phyloP scores from a whole-genome alignment of 768 basidiomycete genomes.

The Pulveroboletus sp. region DNA sequence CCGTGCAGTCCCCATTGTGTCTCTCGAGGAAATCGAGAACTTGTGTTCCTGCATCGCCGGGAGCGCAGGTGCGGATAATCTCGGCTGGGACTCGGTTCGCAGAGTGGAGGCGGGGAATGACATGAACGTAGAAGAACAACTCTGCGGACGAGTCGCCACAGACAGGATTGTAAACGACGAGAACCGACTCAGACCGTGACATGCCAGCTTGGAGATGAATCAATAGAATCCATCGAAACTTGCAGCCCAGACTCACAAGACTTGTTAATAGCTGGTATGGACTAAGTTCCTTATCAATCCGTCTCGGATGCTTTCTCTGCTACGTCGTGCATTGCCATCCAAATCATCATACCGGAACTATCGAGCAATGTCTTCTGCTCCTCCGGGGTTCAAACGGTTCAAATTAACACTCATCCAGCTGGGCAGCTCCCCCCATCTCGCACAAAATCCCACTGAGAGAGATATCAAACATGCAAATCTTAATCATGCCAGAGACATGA shows the following conservation, averaged over 20 bases:
- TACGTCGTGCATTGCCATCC: slow-evolving; percentile 8
- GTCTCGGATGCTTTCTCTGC: slow-evolving; percentile 14
- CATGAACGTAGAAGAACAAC: slow-evolving; percentile 54
- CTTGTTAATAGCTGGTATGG: no score
- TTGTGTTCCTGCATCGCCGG: slow-evolving; percentile 54
- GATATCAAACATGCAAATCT: slow-evolving; percentile 70
- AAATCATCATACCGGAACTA: not conserved
- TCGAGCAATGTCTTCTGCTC: slow-evolving; percentile 29
- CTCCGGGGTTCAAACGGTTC: slow-evolving; percentile 62
- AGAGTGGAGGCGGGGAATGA: slow-evolving; percentile 58
- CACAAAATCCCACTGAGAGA: slow-evolving; percentile 27
- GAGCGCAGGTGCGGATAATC: slow-evolving; percentile 48
- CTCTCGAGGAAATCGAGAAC: slow-evolving; percentile 40
- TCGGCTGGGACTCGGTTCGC: slow-evolving; percentile 31
- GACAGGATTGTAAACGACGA: slow-evolving; percentile 75
- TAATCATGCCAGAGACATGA: slow-evolving; percentile 75
- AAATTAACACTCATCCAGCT: slow-evolving; percentile 89
- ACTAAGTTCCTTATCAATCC: not conserved
- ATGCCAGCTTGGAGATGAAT: slow-evolving; percentile 24
- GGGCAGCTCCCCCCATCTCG: slow-evolving; percentile 56
- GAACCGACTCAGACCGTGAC: slow-evolving; percentile 39
- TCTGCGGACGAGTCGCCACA: slow-evolving; percentile 60
- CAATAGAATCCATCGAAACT: not conserved
- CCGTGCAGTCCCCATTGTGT: slow-evolving; percentile 33
- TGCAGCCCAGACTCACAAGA: slow-evolving; percentile 3